A percentile compares a stretch with the other conserved stretches of the same genome.
Conservation (phyloP, 192 early-diverging fungal genomes). For the Glomus cerebriforme region DNA sequence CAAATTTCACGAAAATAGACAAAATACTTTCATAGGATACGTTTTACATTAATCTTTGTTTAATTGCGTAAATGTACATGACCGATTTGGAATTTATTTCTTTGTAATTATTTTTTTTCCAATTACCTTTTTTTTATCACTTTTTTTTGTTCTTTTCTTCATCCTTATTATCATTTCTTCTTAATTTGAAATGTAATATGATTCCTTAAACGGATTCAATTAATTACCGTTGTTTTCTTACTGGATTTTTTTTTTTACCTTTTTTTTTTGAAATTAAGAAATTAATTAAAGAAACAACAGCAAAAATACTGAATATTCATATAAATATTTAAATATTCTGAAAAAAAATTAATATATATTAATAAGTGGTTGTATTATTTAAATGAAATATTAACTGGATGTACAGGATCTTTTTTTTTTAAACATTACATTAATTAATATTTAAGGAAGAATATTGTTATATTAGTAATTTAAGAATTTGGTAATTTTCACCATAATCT, state of each 20-base stretch:
- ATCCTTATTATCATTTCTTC: neutral
- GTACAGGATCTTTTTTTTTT: too few species aligned
- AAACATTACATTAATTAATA: too few species aligned
- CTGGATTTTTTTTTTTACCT: neutral
- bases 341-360: neutral
- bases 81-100: neutral
- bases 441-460: too few species aligned
- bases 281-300: too few species aligned
- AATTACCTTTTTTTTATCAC: neutral
- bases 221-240: neutral
- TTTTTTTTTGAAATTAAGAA: too few species aligned
- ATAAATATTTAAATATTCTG: too few species aligned
- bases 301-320: neutral
- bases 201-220: too few species aligned
- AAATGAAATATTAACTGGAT: too few species aligned
- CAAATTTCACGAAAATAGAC: neutral
- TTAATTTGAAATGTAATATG: neutral
- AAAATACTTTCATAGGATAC: neutral
- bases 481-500: too few species aligned
- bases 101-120: neutral
- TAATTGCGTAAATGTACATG: neutral
- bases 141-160: neutral
- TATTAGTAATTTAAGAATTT: too few species aligned
- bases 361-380: neutral
- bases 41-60: neutral